Evolutionary conservation across 768 basidiomycete species (phyloP), one percentile per base, ranked within the genome.

Genomic region (Kwoniella mangroviensis): DNA sequence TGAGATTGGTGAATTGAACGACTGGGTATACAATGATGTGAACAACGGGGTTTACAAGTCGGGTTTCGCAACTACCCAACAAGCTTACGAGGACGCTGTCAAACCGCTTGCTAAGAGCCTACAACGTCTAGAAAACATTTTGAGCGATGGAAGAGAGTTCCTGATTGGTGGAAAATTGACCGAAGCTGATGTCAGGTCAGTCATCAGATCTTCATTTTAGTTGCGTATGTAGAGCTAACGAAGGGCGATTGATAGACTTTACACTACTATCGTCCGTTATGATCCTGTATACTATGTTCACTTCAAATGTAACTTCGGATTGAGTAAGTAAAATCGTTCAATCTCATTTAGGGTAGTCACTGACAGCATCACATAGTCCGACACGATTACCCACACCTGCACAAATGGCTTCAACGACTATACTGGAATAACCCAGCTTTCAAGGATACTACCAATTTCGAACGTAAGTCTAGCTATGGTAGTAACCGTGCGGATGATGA

Each of bases 381-480:
- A 24, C 85, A 89, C 77, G 91, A 91, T 6, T 98, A 94, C 83
- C 94, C 95, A 21, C 87, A 89, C 58, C 87, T 97, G 59, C 88
- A 98, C 84, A 58, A 72, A 24, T 95, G 93, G 91, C 77, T 92
- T 84, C 89, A 89, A 83, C 90, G 90, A 79, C 84, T 98, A 21
- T 98, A 99, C 86, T 98, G 94, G 94, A 91, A 90, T 71, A 86
- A 90, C 75, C 84, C 89, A 0, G 93, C 93, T 4, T 98, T 99
- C 89, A 89, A 90, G 82, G 87, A 89, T 6, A 89, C 90, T 19
- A 95, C 94, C 49, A 86, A 94, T 79, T 98, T 98, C 79, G 88
- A 92, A 17, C 95, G 97, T 83, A 92, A 72, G 76, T 72, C 13
- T n/a, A 58, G 15, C 43, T 67, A 11, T 1, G 40, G 10, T 58